phyloP scores from a whole-genome alignment of 108 stramenopile genomes.

The Skeletonema potamos region DNA sequence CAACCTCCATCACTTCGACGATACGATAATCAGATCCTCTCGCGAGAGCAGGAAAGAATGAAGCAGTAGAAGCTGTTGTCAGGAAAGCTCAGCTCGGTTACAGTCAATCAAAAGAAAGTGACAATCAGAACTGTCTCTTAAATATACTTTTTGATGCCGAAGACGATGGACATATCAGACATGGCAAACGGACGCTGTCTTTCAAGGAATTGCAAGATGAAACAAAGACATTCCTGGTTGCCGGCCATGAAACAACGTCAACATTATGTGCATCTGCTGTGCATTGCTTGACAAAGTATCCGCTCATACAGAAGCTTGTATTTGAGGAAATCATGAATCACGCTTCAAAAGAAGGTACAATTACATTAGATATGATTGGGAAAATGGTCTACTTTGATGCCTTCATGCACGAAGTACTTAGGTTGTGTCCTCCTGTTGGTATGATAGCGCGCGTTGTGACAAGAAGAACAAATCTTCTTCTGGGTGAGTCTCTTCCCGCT shows the following conservation, averaged over 20 bases:
- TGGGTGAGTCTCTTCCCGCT: slow-evolving; percentile 47
- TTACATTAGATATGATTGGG: slow-evolving; percentile 50
- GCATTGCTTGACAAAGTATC: slow-evolving; percentile 51
- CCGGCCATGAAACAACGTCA: slow-evolving; percentile 73
- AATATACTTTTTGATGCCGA: slow-evolving; percentile 53
- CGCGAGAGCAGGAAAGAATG: slow-evolving; percentile 3
- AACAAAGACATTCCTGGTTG: slow-evolving; percentile 65
- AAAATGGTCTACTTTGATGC: slow-evolving; percentile 65
- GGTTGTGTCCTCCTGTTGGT: slow-evolving; percentile 61
- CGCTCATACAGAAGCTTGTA: slow-evolving; percentile 51
- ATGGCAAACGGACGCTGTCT: slow-evolving; percentile 20
- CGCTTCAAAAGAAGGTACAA: slow-evolving; percentile 8
- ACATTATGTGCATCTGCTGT: slow-evolving; percentile 63
- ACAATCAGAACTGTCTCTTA: slow-evolving; percentile 31
- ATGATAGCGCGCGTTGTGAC: slow-evolving; percentile 30
- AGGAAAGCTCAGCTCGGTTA: slow-evolving; percentile 17
- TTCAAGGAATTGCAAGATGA: slow-evolving; percentile 59
- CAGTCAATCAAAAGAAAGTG: slow-evolving; percentile 10
- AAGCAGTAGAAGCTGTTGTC: slow-evolving; percentile 50
- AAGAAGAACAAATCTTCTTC: slow-evolving; percentile 36
- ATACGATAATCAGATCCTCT: slow-evolving; percentile 32
- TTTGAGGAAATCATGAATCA: slow-evolving; percentile 50
- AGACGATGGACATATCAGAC: slow-evolving; percentile 15
- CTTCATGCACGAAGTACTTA: slow-evolving; percentile 66
- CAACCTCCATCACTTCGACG: slow-evolving; percentile 14